Evolutionary conservation across 2,329 filamentous ascomycete species (phyloP).

Genomic region (Neofusicoccum cordaticola): DNA sequence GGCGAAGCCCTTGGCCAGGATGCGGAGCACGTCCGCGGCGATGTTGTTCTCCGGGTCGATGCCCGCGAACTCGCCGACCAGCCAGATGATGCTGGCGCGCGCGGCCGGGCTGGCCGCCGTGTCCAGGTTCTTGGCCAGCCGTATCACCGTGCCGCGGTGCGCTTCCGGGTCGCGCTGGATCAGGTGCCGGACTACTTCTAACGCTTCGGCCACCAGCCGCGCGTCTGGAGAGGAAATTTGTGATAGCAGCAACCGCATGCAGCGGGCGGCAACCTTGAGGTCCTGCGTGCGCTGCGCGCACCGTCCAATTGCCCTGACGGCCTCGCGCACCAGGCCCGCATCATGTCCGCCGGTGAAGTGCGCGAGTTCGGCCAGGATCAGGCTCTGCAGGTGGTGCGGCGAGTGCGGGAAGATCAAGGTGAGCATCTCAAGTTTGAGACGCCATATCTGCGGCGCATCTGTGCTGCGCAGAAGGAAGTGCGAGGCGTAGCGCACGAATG

Average conservation of each 20-base stretch:
- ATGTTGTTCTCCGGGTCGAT: slow-evolving; percentile 80
- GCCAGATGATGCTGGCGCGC: slow-evolving; percentile 92
- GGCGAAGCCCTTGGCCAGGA: slow-evolving; percentile 79
- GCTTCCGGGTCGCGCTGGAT: slow-evolving; percentile 85
- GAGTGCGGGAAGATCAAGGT: slow-evolving; percentile 88
- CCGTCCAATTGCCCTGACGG: slow-evolving; percentile 86
- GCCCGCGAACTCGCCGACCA: slow-evolving; percentile 90
- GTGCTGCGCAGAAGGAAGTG: slow-evolving; percentile 84
- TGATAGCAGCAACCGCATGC: slow-evolving; percentile 75
- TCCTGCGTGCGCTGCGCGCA: slow-evolving; percentile 74
- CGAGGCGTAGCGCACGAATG: slow-evolving; percentile 84
- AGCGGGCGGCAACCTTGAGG: slow-evolving; percentile 67
- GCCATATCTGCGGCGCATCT: slow-evolving; percentile 80
- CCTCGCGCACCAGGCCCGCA: slow-evolving; percentile 77
- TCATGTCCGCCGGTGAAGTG: slow-evolving; percentile 83
- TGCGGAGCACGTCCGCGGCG: slow-evolving; percentile 85
- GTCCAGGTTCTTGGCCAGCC: slow-evolving; percentile 87
- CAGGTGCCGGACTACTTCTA: slow-evolving; percentile 92
- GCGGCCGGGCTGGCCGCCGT: slow-evolving; percentile 83
- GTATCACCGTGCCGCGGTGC: slow-evolving; percentile 81
- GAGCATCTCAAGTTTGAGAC: slow-evolving; percentile 85
- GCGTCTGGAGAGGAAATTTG: slow-evolving; percentile 88
- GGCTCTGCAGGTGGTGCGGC: slow-evolving; percentile 70
- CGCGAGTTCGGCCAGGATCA: slow-evolving; percentile 89
- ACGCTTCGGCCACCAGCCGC: slow-evolving; percentile 82